Evolutionary conservation across 2,329 filamentous ascomycete genomes (phyloP).

Genomic region (Whalleya microplaca): DNA sequence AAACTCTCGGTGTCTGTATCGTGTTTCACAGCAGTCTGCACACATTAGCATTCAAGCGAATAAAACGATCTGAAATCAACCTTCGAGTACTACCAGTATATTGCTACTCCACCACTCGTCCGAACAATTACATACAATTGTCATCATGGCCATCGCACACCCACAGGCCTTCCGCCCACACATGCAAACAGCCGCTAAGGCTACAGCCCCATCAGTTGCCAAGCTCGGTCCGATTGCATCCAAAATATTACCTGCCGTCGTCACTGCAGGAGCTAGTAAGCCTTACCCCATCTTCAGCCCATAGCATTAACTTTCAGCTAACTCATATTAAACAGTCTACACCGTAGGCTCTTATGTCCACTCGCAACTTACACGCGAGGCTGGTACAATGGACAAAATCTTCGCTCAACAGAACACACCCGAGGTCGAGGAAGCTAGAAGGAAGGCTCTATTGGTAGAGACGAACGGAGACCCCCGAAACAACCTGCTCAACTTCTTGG

Average conservation of each 20-base stretch:
- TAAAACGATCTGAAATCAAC: conserved; percentile 12
- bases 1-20: conserved; percentile 5
- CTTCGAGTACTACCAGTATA: conserved; percentile 11
- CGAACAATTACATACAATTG: conserved; percentile 1
- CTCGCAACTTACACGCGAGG: conserved; percentile 26
- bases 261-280: conserved; percentile 22
- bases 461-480: conserved; percentile 36
- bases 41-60: conserved; percentile 2
- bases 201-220: conserved; percentile 12
- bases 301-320: conserved; percentile 12
- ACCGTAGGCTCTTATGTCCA: conserved; percentile 31
- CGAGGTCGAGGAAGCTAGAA: conserved; percentile 34
- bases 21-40: conserved; percentile 28
- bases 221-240: conserved; percentile 26
- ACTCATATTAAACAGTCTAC: conserved; percentile 23
- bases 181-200: conserved; percentile 29
- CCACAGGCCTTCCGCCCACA: conserved; percentile 27
- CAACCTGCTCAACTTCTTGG: conserved; percentile 36
- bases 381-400: conserved; percentile 32
- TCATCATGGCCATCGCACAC: conserved; percentile 19
- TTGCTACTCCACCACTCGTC: conserved; percentile 10
- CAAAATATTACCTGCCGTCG: conserved; percentile 25
- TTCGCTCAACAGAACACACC: conserved; percentile 39
- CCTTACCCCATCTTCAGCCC: not conserved
- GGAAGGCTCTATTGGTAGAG: conserved; percentile 29